Evolutionary conservation across 176 grass and related monocot genomes (phyloP), one percentile per base, ranked within the genome.

Genomic region (Puccinellia tenuiflora): DNA sequence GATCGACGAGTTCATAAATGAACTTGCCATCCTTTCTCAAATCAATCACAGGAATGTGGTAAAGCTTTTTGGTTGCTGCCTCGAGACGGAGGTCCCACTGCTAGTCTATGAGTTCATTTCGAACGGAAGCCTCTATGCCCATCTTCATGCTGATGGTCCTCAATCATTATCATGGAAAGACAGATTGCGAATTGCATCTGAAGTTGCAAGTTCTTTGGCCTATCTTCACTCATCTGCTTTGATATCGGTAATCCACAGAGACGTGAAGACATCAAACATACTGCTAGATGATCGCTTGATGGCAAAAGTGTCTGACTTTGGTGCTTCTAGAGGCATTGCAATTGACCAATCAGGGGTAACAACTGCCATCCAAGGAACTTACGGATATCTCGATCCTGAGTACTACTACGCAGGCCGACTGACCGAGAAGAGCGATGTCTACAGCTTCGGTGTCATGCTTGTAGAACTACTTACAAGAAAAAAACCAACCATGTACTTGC

Each of bases 391-490:
- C 6, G 91, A 90, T 69, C 91, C 91, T 2, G 82, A 88, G 77
- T 94, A 87, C 33, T 94, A 77, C 46, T 74, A 86, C 2, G 77
- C 86, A 16, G 34, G 88, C 17, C 47, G 74, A 51, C n/a, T 94
- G 66, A 94, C 86, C 0, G 83, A 94, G 7, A 94, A 91, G 71
- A 94, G 92, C 5, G 92, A 94, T 68, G 88, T 94, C 13, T 94
- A 88, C 17, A 91, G 92, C 60, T 91, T 76, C 0, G 88, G 88
- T 12, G 86, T 94, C 20, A 86, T 91, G 78, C 88, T 93, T 77
- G 85, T 94, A 6, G 92, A 94, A 21, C 33, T 94, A 3, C 61
- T 94, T 22, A 94, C 92, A 11, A 75, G 92, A 72, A 78, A 78
- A 21, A 79, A 75, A 25, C 83, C 83, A 7, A 53, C 11, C 1